Evolutionary conservation across 345 rosid genomes (phyloP).

Genomic region (Draba incana): DNA sequence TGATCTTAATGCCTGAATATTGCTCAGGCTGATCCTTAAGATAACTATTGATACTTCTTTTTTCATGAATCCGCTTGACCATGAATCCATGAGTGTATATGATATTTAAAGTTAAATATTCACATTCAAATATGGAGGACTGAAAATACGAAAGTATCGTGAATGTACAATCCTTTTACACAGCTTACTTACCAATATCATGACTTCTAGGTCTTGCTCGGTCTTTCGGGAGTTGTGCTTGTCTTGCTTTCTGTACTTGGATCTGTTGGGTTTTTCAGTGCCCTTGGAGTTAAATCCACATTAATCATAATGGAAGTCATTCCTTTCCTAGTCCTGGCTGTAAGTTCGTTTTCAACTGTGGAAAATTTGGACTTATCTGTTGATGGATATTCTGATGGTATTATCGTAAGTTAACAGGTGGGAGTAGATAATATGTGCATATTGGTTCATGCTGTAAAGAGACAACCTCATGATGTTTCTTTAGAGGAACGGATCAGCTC

Average conservation of each 20-base stretch:
- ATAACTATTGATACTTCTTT: conserved; percentile 3
- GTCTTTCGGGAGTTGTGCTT: conserved; percentile 91
- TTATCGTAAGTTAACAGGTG: conserved; percentile 53
- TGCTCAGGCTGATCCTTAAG: conserved; percentile 23
- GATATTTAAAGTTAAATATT: conserved; percentile 28
- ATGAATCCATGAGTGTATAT: background rate
- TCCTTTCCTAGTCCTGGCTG: conserved; percentile 96
- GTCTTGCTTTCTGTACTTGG: conserved; percentile 97
- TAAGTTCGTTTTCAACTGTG: conserved; percentile 53
- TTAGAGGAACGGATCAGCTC: conserved; percentile 85
- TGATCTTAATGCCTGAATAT: conserved; percentile 25
- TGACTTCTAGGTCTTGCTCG: conserved; percentile 74
- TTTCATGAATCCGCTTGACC: background rate
- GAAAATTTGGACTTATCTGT: conserved; percentile 18
- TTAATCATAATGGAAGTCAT: conserved; percentile 98
- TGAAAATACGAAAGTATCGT: conserved; percentile 16
- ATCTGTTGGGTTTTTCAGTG: conserved; percentile 90
- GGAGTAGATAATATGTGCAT: conserved; percentile 99
- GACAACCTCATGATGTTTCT: conserved; percentile 70
- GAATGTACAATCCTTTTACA: conserved; percentile 18
- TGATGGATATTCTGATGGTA: conserved; percentile 23
- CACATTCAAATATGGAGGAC: conserved; percentile 18
- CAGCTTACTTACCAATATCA: conserved; percentile 27
- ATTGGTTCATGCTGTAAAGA: conserved; percentile 94
- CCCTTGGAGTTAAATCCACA: conserved; percentile 88